phyloP scores from a whole-genome alignment of 352 stramenopile genomes.

The Pilasporangium apinafurcum region DNA sequence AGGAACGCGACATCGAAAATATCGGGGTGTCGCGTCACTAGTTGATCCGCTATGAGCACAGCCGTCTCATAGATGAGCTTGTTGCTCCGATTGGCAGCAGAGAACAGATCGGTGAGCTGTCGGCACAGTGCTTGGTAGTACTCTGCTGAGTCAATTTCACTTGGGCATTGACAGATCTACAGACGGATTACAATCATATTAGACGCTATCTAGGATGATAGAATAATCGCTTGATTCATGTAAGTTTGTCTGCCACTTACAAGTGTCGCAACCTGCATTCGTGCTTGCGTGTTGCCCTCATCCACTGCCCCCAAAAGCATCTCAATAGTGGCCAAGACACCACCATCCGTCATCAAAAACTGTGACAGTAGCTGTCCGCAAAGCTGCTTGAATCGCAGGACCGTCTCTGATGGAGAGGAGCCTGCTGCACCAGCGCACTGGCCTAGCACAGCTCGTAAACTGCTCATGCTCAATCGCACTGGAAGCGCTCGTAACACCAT shows the following conservation, averaged over 20 bases:
- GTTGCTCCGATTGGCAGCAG: slow-evolving; percentile 38
- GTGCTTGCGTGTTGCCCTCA: slow-evolving; percentile 80
- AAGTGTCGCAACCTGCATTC: slow-evolving; percentile 72
- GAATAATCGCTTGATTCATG: too few species aligned
- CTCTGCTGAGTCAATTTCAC: slow-evolving; percentile 18
- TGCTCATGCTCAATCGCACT: slow-evolving; percentile 68
- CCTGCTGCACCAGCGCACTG: slow-evolving; percentile 17
- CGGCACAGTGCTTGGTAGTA: slow-evolving; percentile 44
- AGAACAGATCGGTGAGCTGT: slow-evolving; percentile 52
- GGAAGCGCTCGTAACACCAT: slow-evolving; percentile 46
- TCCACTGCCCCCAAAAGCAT: slow-evolving; percentile 72
- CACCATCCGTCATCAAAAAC: slow-evolving; percentile 61
- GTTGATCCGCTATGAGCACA: slow-evolving; percentile 50
- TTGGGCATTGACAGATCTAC: slow-evolving; percentile 66
- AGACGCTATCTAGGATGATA: too few species aligned
- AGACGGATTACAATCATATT: not conserved
- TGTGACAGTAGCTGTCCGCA: slow-evolving; percentile 54
- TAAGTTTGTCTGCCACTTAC: slow-evolving; percentile 9
- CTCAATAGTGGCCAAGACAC: slow-evolving; percentile 76
- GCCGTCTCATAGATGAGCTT: slow-evolving; percentile 72
- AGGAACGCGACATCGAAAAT: slow-evolving; percentile 56
- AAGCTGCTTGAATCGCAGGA: slow-evolving; percentile 49
- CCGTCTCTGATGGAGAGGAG: too few species aligned
- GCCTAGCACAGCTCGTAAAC: slow-evolving; percentile 55
- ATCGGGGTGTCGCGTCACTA: slow-evolving; percentile 29